Percentiles rank a stretch among this genome's conserved stretches.
Evolutionary conservation across 2,329 filamentous ascomycete species (phyloP).

Genomic region (Domatiomyces globalis): DNA sequence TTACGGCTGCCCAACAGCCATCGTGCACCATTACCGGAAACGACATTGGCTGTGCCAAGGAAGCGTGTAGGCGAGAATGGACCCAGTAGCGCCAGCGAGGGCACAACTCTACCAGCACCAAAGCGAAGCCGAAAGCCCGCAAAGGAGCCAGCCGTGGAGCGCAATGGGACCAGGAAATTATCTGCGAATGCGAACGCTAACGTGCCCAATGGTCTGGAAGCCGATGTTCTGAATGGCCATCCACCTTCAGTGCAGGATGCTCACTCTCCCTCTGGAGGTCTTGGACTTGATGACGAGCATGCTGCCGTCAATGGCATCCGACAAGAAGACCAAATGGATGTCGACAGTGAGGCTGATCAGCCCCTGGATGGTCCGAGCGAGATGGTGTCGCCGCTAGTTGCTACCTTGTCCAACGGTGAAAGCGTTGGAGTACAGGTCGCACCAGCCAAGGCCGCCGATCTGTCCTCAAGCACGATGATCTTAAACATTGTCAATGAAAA

Average conservation of each 20-base stretch:
- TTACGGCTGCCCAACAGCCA: slow-evolving; percentile 3
- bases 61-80: slow-evolving; percentile 24
- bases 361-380: slow-evolving; percentile 14
- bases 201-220: slow-evolving; percentile 16
- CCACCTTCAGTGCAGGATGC: slow-evolving; percentile 7
- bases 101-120: slow-evolving; percentile 17
- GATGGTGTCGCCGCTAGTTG: slow-evolving; percentile 19
- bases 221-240: slow-evolving; percentile 16
- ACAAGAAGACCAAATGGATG: slow-evolving; percentile 23
- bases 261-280: slow-evolving; percentile 18
- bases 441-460: slow-evolving; percentile 35
- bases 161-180: slow-evolving; percentile 22
- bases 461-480: slow-evolving; percentile 31
- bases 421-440: slow-evolving; percentile 34
- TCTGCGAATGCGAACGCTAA: slow-evolving; percentile 20
- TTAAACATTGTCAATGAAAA: slow-evolving; percentile 22
- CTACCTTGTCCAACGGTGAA: slow-evolving; percentile 30
- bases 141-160: slow-evolving; percentile 16
- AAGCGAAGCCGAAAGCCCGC: slow-evolving; percentile 21
- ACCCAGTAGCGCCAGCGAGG: slow-evolving; percentile 26
- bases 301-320: slow-evolving; percentile 13
- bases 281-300: slow-evolving; percentile 30
- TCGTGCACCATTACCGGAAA: slow-evolving; percentile 20
- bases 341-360: slow-evolving; percentile 29
- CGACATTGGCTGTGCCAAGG: slow-evolving; percentile 17